Percentiles rank a stretch among this genome's conserved stretches.
Conservation (phyloP, 2,329 filamentous ascomycete species). For the Arthrobotrys conoides region DNA sequence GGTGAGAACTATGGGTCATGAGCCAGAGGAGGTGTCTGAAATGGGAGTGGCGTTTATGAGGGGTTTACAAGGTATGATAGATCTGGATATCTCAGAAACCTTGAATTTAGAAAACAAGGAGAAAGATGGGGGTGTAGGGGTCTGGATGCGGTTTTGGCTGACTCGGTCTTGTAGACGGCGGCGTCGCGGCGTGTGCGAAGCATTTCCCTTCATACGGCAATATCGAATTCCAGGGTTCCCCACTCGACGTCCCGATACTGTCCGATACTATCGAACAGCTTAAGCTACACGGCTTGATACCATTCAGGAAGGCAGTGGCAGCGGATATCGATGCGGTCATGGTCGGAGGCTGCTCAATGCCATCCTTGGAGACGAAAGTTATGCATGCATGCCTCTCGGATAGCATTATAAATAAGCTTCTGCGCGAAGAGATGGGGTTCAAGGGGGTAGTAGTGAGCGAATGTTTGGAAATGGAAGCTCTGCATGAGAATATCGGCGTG, state of each 20-base stretch:
- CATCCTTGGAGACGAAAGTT: constrained; percentile 90
- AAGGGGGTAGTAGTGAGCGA: constrained; percentile 74
- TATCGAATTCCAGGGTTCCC: constrained; percentile 90
- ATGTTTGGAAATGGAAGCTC: constrained; percentile 94
- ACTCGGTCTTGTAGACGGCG: constrained; percentile 74
- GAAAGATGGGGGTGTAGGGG: not conserved
- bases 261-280: constrained; percentile 94
- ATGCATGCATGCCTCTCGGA: constrained; percentile 95
- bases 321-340: constrained; percentile 94
- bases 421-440: constrained; percentile 64
- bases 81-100: not conserved
- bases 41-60: constrained; percentile 92
- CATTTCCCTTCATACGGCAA: constrained; percentile 98
- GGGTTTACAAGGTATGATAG: constrained; percentile 69
- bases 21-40: constrained; percentile 93
- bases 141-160: constrained; percentile 22
- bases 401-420: constrained; percentile 85
- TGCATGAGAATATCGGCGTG: constrained; percentile 96
- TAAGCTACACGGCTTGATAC: constrained; percentile 89
- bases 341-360: constrained; percentile 93
- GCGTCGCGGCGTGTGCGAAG: constrained; percentile 90
- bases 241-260: constrained; percentile 92
- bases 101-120: not conserved
- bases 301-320: constrained; percentile 89
- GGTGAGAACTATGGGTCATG: constrained; percentile 89